phyloP scores from a whole-genome alignment of 768 basidiomycete genomes.

The Trametes elegans region DNA sequence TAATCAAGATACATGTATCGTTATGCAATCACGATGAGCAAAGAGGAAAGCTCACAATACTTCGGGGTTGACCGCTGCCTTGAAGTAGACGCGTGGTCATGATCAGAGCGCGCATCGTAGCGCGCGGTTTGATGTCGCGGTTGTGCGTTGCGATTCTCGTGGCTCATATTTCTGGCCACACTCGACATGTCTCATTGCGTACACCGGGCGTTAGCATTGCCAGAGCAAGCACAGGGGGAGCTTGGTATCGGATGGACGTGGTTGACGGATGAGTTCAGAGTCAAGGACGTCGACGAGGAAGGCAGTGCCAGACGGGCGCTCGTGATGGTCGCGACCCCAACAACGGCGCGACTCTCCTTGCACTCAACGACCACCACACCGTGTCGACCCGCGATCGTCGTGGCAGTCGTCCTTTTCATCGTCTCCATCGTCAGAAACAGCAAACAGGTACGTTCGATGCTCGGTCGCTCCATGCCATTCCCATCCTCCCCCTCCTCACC shows the following conservation, averaged over 20 bases:
- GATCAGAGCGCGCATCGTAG: no score
- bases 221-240: no score
- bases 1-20: no score
- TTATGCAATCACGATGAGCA: no score
- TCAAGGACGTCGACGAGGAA: not conserved
- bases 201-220: no score
- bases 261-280: not conserved
- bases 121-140: no score
- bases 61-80: no score
- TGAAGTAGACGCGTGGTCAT: no score
- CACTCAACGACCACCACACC: constrained; percentile 10
- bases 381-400: not conserved
- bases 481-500: constrained; percentile 25
- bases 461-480: constrained; percentile 15
- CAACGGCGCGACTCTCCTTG: constrained; percentile 5
- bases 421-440: constrained; percentile 13
- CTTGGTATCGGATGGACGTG: not conserved
- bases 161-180: no score
- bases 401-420: constrained; percentile 8
- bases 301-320: constrained; percentile 13
- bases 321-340: constrained; percentile 11
- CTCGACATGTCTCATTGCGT: no score
- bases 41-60: no score
- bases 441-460: constrained; percentile 20
- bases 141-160: no score